These are phyloP conservation scores for Osmozyma mogii DNA, from an alignment of 805 yeast genomes.

Conservation along the genomic window DNA sequence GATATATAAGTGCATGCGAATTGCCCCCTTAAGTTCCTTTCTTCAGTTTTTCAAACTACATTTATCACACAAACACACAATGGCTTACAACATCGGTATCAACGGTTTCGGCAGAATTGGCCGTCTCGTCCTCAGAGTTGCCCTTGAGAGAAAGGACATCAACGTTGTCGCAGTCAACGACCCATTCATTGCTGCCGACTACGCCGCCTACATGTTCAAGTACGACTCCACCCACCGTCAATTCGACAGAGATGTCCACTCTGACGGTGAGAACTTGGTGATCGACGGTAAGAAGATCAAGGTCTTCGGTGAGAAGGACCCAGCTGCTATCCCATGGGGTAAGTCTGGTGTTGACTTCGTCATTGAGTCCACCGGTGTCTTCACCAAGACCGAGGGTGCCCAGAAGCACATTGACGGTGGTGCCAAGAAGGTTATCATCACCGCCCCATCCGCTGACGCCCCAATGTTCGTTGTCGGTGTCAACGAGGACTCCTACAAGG, in stretches of 20 bases:
- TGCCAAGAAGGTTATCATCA: conserved; percentile 91
- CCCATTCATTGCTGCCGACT: conserved; percentile 83
- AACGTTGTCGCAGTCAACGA: conserved; percentile 84
- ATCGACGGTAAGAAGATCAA: conserved; percentile 62
- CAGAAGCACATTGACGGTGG: conserved; percentile 81
- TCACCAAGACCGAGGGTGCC: conserved; percentile 77
- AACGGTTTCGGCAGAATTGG: conserved; percentile 96
- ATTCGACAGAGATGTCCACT: conserved; percentile 65
- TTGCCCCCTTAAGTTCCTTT: conserved; percentile 1
- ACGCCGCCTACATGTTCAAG: conserved; percentile 93
- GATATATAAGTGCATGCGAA: conserved; percentile 2
- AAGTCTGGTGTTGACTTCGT: conserved; percentile 74
- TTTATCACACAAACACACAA: conserved; percentile 19
- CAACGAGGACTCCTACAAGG: conserved; percentile 73
- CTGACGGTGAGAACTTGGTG: conserved; percentile 50
- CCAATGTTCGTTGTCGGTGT: conserved; percentile 96
- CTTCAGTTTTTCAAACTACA: conserved; percentile 1
- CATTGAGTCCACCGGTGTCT: conserved; percentile 92
- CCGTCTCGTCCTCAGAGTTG: conserved; percentile 81
- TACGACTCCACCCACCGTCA: conserved; percentile 91
- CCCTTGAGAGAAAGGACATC: conserved; percentile 64
- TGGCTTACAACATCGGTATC: conserved; percentile 73
- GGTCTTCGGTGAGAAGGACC: conserved; percentile 78
- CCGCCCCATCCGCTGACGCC: conserved; percentile 91
- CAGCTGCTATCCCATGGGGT: conserved; percentile 85